Base-by-base conservation (phyloP, 1,139 yeast species). In the Hyphopichia burtonii region DNA sequence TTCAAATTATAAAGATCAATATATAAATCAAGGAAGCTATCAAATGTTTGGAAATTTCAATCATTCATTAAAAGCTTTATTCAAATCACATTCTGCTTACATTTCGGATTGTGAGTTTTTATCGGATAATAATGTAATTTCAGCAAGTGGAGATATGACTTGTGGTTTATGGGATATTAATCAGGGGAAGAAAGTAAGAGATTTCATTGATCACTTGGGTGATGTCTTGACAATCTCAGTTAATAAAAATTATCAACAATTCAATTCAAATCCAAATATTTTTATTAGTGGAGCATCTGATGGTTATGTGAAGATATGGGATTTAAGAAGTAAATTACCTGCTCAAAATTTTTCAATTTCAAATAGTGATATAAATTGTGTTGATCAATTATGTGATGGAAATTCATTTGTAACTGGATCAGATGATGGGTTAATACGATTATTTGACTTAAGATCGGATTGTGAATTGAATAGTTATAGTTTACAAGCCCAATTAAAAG, bases 81-180 rank as follows among this genome's bases (percentile, higher is more conserved):
- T 86, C 52, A 83, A 83, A 56, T 94, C 95, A 1, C 97, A 90
- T 59, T 74, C 82, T 12, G 94, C 95, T 32, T 90, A 90, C 56
- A 79, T 91, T 9, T 82, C 94, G 0, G 89, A 83, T 50, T 74
- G 89, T 47, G 82, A 80, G 38, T 91, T 88, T 53, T 50, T 86
- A 19, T 55, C 55, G 37, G 72, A 75, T 44, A 64, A 72, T 8
- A 71, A 71, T n/a, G 58, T 88, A 0, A 55, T 88, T 14, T 86
- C 96, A 0, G 77, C 84, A 1, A 83, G 93, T 39, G 96, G 96
- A 4, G 97, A 91, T 59, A 81, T 83, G 83, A 80, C 94, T 1
- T 78, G 90, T 53, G 74, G 79, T 2, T 61, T 83, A 44, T 91
- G 97, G 97, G 96, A 91, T 59, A 70, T 88, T 23, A 68, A 73